Evolutionary conservation across 768 basidiomycete species (phyloP).

Genomic region (Thelephora aurantiotincta): DNA sequence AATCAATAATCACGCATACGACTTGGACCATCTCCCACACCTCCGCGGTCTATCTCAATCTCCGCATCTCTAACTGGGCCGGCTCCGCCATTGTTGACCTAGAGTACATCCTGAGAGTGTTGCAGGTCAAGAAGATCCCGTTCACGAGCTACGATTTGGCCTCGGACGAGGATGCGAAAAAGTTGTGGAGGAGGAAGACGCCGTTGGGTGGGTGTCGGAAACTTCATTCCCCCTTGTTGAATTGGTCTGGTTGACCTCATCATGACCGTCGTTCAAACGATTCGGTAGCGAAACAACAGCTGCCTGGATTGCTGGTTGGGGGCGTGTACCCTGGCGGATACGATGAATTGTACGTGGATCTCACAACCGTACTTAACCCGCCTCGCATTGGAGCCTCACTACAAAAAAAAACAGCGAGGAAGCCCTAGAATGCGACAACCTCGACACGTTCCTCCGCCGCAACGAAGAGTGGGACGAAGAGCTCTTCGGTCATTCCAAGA

Average conservation of each 20-base stretch:
- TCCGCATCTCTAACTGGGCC: neutral
- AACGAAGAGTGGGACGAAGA: conserved; percentile 67
- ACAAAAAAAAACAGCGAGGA: conserved; percentile 57
- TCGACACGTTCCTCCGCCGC: conserved; percentile 55
- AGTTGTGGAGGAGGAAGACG: conserved; percentile 69
- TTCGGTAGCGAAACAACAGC: conserved; percentile 75
- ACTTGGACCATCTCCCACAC: too few species aligned
- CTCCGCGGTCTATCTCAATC: neutral
- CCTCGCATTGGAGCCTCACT: neutral
- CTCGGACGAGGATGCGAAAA: conserved; percentile 69
- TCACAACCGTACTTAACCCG: conserved; percentile 5
- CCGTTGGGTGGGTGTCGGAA: conserved; percentile 35
- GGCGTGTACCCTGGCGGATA: conserved; percentile 46
- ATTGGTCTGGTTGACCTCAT: neutral
- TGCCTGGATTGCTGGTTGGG: conserved; percentile 75
- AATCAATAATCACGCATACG: too few species aligned
- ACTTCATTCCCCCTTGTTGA: neutral
- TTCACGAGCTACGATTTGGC: conserved; percentile 78
- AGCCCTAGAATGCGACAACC: conserved; percentile 67
- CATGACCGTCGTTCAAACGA: conserved; percentile 1
- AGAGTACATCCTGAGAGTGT: conserved; percentile 73
- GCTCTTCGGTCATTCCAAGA: conserved; percentile 12
- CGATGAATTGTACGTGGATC: conserved; percentile 32
- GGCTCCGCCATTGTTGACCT: too few species aligned
- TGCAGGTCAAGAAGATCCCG: conserved; percentile 77